These are phyloP conservation scores for Leccinum pellstonianum DNA, from an alignment of 768 basidiomycete genomes.

Conservation along the genomic window DNA sequence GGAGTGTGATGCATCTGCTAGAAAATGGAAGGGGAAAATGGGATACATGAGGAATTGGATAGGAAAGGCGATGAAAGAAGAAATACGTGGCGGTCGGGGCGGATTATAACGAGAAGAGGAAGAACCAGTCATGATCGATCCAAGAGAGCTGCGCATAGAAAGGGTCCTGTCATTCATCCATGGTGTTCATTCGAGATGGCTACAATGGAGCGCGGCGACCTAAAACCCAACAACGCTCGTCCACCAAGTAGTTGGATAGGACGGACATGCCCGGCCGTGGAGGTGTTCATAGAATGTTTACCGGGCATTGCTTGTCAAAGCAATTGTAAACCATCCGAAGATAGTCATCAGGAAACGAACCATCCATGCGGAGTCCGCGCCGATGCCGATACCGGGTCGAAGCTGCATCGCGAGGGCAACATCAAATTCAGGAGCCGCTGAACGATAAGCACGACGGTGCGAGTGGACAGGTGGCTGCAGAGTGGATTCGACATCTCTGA, in stretches of 20 bases:
- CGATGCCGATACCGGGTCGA: constrained; percentile 64
- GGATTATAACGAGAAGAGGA: neutral
- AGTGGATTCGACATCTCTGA: constrained; percentile 1
- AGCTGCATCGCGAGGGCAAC: constrained; percentile 78
- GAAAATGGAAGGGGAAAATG: neutral
- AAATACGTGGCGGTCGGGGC: neutral
- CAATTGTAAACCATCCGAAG: constrained; percentile 74
- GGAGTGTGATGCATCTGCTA: neutral
- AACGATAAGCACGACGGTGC: constrained; percentile 34
- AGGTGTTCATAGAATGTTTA: constrained; percentile 10
- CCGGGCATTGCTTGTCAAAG: constrained; percentile 41
- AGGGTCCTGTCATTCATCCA: constrained; percentile 1
- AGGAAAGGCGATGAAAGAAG: neutral
- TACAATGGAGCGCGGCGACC: neutral
- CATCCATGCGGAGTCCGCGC: constrained; percentile 77
- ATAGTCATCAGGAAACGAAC: constrained; percentile 77
- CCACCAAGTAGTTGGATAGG: constrained; percentile 1
- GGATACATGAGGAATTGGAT: neutral
- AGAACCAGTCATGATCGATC: neutral
- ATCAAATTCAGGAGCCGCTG: constrained; percentile 51
- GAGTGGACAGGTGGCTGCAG: constrained; percentile 18
- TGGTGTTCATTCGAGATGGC: constrained; percentile 6
- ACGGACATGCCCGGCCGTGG: neutral
- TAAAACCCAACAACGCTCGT: neutral
- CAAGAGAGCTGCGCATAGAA: constrained; percentile 8